Evolutionary conservation across 805 yeast genomes (phyloP).

Genomic region (Saccharomycopsis selenospora): DNA sequence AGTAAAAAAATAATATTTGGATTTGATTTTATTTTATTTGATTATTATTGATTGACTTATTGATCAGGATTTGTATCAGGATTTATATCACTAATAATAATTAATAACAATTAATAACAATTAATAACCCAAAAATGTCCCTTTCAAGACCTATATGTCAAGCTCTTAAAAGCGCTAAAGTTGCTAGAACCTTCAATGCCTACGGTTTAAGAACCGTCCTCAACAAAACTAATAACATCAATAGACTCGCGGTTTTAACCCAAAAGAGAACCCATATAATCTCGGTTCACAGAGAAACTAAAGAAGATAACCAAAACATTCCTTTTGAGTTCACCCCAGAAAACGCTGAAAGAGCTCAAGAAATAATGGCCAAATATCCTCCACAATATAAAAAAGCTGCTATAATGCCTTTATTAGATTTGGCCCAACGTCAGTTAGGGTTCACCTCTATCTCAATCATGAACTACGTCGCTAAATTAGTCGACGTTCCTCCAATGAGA

Average conservation of each 20-base stretch:
- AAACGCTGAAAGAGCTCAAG: conserved; percentile 61
- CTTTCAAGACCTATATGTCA: conserved; percentile 18
- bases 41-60: background rate
- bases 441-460: conserved; percentile 80
- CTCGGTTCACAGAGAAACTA: conserved; percentile 63
- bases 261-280: conserved; percentile 14
- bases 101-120: too few species aligned
- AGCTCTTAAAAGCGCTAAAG: conserved; percentile 16
- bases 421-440: conserved; percentile 84
- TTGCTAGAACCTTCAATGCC: conserved; percentile 13
- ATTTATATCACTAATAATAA: background rate
- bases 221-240: background rate
- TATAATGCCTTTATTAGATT: conserved; percentile 76
- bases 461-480: conserved; percentile 80
- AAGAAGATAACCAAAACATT: conserved; percentile 55
- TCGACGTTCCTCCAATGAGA: conserved; percentile 91
- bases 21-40: background rate
- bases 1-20: background rate
- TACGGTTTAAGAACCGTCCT: conserved; percentile 7
- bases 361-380: conserved; percentile 73
- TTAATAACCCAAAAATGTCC: conserved; percentile 9
- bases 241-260: background rate
- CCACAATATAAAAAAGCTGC: conserved; percentile 83
- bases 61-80: background rate
- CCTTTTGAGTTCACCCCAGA: conserved; percentile 68